Base-by-base conservation (phyloP, 805 yeast genomes). In the Lipomyces lipofer region DNA sequence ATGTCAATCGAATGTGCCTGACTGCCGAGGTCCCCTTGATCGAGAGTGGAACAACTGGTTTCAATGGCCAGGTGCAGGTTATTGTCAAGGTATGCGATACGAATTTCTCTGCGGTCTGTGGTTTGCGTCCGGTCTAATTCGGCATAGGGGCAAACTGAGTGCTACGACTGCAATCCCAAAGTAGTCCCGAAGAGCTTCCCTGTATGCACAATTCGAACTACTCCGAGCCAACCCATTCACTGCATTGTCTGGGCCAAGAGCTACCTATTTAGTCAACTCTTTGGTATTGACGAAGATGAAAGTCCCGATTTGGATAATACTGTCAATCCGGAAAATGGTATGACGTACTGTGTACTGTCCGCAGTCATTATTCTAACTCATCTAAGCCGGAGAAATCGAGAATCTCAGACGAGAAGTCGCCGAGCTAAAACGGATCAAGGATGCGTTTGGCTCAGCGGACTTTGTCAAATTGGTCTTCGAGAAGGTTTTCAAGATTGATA, bases 241-340 rank as follows among this genome's bases (percentile, higher is more conserved):
- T 90, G 97, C 69, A 85, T 94, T 24, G 96, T 95, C 0, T 94
- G 99, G 99, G 95, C 97, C 7, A 94, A 94, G 67, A 88, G 86
- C 63, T 95, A 88, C 66, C 71, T 94, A 48, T 90, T 94, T 67
- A 77, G 81, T 22, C 95, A 89, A 66, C 73, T 94, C 33, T 92
- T 90, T 32, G 78, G 76, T 24, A 66, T 67, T 9, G 67, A 63
- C 4, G 75, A 69, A 6, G 76, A 73, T 5, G 72, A 80, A 54
- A 81, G 85, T 5, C 83, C 81, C 29, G 84, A 84, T 64, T 75
- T 78, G 42, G 80, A 79, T 21, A 91, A 85, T 63, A 78, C 84
- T 30, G 83, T 80, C 43, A 80, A 83, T 43, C 76, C 86, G 53
- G 74, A 81, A 40, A 79, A 78, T 60, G 95, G 88, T 64, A 78